Evolutionary conservation across 129 eudicot species (phyloP).

Genomic region (Pseudognaphalium luteoalbum): DNA sequence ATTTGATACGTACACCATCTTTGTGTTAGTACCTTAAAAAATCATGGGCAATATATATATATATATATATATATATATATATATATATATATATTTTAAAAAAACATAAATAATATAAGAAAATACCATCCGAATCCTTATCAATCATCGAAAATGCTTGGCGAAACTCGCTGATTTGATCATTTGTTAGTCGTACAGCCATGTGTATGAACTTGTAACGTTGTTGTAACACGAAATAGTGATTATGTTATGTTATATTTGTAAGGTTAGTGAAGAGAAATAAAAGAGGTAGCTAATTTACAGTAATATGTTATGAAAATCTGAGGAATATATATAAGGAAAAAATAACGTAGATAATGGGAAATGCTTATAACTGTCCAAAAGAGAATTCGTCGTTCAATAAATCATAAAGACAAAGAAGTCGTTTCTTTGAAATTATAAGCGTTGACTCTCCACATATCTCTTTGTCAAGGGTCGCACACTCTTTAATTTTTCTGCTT

Average conservation of each 20-base stretch:
- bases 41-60: not conserved
- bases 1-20: not conserved
- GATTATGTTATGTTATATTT: not conserved
- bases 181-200: slow-evolving; percentile 50
- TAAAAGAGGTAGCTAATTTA: not conserved
- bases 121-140: slow-evolving; percentile 64
- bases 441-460: slow-evolving; percentile 22
- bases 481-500: slow-evolving; percentile 17
- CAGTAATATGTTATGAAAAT: not conserved
- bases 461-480: slow-evolving; percentile 25
- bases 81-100: too few relatives aligned
- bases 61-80: too few relatives aligned
- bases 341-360: slow-evolving; percentile 17
- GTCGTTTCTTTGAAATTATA: slow-evolving; percentile 41
- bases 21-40: not conserved
- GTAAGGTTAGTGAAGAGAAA: slow-evolving; percentile 4
- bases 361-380: slow-evolving; percentile 30
- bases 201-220: slow-evolving; percentile 23
- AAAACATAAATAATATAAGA: not conserved
- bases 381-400: slow-evolving; percentile 43
- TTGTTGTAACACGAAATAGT: not conserved
- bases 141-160: slow-evolving; percentile 68
- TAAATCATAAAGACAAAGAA: slow-evolving; percentile 27
- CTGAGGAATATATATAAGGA: slow-evolving; percentile 9
- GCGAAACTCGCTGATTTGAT: slow-evolving; percentile 60